A percentile compares a stretch with the other conserved stretches of the same genome.
Conservation (phyloP, 2,329 filamentous ascomycete genomes). For the Cercospora nicotianae region DNA sequence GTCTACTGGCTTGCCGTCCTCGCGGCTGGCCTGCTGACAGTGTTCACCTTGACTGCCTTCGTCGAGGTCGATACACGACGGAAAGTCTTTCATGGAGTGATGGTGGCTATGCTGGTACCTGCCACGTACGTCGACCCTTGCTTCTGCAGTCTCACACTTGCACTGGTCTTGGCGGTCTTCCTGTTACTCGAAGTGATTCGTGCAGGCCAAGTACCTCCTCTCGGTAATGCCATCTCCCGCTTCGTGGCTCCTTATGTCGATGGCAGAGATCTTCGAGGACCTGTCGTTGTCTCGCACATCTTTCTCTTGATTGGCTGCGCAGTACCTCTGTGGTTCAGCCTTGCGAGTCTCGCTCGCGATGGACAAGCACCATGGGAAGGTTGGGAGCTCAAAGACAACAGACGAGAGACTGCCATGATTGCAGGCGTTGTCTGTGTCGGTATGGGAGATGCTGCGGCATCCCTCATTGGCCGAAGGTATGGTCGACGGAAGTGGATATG, state of each 20-base stretch:
- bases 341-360: slow-evolving; percentile 66
- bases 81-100: slow-evolving; percentile 98
- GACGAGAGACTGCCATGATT: slow-evolving; percentile 81
- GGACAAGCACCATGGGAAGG: slow-evolving; percentile 60
- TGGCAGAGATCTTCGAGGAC: slow-evolving; percentile 85
- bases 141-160: slow-evolving; percentile 77
- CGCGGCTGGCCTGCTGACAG: slow-evolving; percentile 67
- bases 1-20: slow-evolving; percentile 74
- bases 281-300: slow-evolving; percentile 93
- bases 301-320: slow-evolving; percentile 94
- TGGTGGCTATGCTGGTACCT: slow-evolving; percentile 93
- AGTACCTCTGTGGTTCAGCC: slow-evolving; percentile 86
- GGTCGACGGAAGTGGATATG: slow-evolving; percentile 91
- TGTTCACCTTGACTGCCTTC: slow-evolving; percentile 74
- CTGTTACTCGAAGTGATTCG: slow-evolving; percentile 84
- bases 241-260: slow-evolving; percentile 95
- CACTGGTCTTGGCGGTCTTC: slow-evolving; percentile 77
- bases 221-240: slow-evolving; percentile 78
- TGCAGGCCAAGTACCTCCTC: slow-evolving; percentile 84
- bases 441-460: slow-evolving; percentile 90
- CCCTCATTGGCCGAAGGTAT: slow-evolving; percentile 81
- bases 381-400: slow-evolving; percentile 65
- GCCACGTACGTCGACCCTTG: slow-evolving; percentile 82
- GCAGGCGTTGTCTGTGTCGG: slow-evolving; percentile 92
- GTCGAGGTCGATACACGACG: slow-evolving; percentile 93